Evolutionary conservation across 345 rosid species (phyloP), one percentile per base, ranked within the genome.

Genomic region (Brassica incana): DNA sequence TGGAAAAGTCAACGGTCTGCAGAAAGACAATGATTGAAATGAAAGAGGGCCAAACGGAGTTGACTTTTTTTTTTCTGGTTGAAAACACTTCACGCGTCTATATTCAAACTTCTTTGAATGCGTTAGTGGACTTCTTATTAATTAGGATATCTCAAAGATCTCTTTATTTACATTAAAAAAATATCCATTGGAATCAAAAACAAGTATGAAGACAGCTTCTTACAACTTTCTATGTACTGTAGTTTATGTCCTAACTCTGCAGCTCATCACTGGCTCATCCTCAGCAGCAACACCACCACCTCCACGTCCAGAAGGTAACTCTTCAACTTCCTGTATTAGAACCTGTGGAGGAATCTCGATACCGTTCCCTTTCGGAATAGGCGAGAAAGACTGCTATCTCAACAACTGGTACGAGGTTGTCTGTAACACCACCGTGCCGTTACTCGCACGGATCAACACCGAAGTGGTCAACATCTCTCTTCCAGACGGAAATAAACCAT

Each of bases 401-500:
- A 48, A 68, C 12, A 7, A 0, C 3, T 56, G 69, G 59, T 84
- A 79, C 45, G 72, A 59, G 36, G 64, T 80, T 70, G 75, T 76
- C 25, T 86, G 85, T n/a, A 75, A 71, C 56, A 56, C 38, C 32
- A 14, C 56, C 10, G 67, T 70, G 1, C 84, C 77, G 5, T 86
- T 73, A 40, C 58, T 73, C 0, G 52, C 63, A 0, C 25, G 18
- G 35, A 61, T 73, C 52, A 73, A 8, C 0, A 65, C 16, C 0
- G 69, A 71, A n/a, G 76, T 85, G 33, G 68, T 71, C 7, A 70
- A 78, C 52, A 85, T 87, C 15, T 74, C 80, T 77, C 52, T 67
- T 38, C 68, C 73, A 2, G 38, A 2, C 12, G 59, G 45, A n/a
- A 0, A 61, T 35, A 15, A 68, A 23, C 65, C 75, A 60, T 38